Evolutionary conservation across 768 basidiomycete species (phyloP).

Genomic region (Clavulina sp.): DNA sequence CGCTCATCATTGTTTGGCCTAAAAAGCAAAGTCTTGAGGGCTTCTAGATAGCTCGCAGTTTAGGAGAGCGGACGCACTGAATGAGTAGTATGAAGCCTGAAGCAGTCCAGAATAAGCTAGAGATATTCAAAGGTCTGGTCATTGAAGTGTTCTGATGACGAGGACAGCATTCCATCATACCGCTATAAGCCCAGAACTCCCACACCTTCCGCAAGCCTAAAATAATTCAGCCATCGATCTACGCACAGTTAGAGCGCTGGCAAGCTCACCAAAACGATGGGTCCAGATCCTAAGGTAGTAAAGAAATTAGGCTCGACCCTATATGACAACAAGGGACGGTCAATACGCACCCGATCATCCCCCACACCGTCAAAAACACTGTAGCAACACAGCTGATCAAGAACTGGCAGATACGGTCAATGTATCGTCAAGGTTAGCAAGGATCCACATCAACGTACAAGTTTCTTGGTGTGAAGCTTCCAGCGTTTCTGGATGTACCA

Average conservation of each 20-base stretch:
- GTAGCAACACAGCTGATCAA: constrained; percentile 59
- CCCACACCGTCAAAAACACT: constrained; percentile 57
- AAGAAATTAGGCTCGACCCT: too few relatives aligned
- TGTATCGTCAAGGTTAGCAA: neutral
- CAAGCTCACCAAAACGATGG: constrained; percentile 37
- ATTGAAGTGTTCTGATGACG: too few relatives aligned
- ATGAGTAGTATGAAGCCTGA: constrained; percentile 78
- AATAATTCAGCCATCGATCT: too few relatives aligned
- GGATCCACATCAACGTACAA: neutral
- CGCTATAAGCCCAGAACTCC: too few relatives aligned
- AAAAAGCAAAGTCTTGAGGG: neutral
- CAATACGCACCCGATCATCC: constrained; percentile 23
- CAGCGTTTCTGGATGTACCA: constrained; percentile 71
- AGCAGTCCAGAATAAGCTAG: constrained; percentile 69
- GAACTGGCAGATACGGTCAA: too few relatives aligned
- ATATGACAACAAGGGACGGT: too few relatives aligned
- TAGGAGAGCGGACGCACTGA: constrained; percentile 24
- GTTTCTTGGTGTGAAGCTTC: constrained; percentile 65
- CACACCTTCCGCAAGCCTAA: constrained; percentile 56
- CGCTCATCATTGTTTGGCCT: constrained; percentile 23
- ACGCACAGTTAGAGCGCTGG: neutral
- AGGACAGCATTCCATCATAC: too few relatives aligned
- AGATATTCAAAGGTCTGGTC: constrained; percentile 63
- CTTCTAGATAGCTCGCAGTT: neutral
- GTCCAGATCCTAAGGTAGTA: too few relatives aligned